Evolutionary conservation across 2,329 filamentous ascomycete genomes (phyloP).

Genomic region (Botrytis aclada): DNA sequence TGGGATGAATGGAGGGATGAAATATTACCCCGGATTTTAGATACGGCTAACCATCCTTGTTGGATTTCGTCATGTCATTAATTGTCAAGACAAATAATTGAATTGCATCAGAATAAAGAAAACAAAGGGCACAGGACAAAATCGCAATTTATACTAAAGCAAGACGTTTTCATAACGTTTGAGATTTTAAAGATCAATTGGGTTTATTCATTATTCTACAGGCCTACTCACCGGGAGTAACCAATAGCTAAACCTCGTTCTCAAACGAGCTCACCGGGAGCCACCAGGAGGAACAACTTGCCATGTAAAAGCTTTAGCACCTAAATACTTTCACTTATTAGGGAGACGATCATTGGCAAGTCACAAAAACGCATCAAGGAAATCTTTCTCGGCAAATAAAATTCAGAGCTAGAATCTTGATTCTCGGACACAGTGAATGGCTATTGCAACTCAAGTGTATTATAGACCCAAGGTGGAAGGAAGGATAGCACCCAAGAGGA

Average conservation of each 20-base stretch:
- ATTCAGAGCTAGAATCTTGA: neutral
- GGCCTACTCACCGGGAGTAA: neutral
- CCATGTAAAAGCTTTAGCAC: neutral
- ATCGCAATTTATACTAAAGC: neutral
- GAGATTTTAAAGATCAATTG: neutral
- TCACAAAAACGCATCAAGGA: neutral
- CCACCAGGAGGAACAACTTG: neutral
- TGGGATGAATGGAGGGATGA: neutral
- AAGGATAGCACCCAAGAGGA: neutral
- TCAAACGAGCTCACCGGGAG: neutral
- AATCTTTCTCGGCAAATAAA: neutral
- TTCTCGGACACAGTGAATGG: neutral
- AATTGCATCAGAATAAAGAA: neutral
- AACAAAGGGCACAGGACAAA: too few relatives aligned
- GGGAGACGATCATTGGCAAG: too few relatives aligned
- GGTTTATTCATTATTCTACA: neutral
- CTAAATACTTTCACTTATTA: neutral
- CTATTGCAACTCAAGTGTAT: neutral
- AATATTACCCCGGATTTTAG: slow-evolving; percentile 6
- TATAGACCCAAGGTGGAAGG: neutral
- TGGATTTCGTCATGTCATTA: neutral
- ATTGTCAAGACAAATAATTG: neutral
- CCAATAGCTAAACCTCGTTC: neutral
- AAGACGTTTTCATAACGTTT: neutral
- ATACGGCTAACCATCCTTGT: neutral